Evolutionary conservation across 768 basidiomycete genomes (phyloP).

Genomic region (Boletus coccyginus): DNA sequence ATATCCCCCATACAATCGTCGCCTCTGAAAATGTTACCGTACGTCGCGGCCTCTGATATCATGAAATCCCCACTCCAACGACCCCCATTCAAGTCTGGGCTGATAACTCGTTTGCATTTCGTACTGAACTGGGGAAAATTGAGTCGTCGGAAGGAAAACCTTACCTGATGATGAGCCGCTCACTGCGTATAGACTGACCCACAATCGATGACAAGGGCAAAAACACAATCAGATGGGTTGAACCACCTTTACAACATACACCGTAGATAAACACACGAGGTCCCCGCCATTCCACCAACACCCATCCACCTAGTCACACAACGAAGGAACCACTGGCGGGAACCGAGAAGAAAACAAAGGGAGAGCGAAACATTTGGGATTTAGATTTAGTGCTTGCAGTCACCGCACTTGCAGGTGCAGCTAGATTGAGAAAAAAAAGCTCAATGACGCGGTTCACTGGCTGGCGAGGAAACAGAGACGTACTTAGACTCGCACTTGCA

Average conservation of each 20-base stretch:
- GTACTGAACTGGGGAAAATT: no score
- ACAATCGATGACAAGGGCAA: not conserved
- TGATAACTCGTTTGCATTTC: no score
- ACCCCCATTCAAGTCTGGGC: no score
- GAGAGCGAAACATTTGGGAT: not conserved
- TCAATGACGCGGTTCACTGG: not conserved
- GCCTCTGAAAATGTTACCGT: no score
- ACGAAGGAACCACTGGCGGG: not conserved
- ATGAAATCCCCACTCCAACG: no score
- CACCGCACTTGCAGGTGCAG: conserved; percentile 14
- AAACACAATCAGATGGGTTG: not conserved
- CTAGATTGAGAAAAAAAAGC: not conserved
- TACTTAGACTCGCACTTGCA: conserved; percentile 12
- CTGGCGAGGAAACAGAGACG: not conserved
- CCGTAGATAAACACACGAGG: not conserved
- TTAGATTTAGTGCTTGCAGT: conserved; percentile 14
- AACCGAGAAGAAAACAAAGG: not conserved
- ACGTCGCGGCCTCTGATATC: no score
- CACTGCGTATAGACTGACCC: not conserved
- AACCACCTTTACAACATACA: not conserved
- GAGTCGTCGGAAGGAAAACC: no score
- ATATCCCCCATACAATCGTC: no score
- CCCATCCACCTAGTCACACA: not conserved
- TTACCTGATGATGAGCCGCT: no score
- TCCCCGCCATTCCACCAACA: not conserved